Percentiles rank a stretch among this genome's conserved stretches.
Evolutionary conservation across 768 basidiomycete genomes (phyloP).

Genomic region (Phallus indusiatus): DNA sequence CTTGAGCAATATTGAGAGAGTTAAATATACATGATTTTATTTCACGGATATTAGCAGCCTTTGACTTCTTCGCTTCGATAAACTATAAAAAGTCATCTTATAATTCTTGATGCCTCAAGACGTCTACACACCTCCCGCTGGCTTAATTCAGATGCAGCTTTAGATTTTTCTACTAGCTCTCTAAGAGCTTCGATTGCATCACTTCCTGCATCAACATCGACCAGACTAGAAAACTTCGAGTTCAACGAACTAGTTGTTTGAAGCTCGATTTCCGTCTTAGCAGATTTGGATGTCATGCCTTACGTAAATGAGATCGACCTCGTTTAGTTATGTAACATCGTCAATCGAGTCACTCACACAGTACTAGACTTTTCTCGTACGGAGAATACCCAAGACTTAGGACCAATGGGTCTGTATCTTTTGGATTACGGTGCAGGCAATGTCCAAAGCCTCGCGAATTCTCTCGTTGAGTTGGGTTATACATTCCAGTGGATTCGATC

Average conservation of each 20-base stretch:
- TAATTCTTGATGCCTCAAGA: not conserved
- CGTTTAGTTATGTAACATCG: too few relatives aligned
- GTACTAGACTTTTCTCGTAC: not conserved
- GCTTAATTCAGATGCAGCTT: not conserved
- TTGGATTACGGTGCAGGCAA: constrained; percentile 98
- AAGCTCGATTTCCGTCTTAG: not conserved
- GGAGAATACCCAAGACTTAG: not conserved
- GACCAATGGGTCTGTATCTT: constrained; percentile 59
- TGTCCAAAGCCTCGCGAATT: constrained; percentile 89
- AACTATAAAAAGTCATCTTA: not conserved
- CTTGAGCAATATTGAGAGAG: constrained; percentile 56
- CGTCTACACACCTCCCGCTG: not conserved
- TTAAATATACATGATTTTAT: not conserved
- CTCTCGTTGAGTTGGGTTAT: constrained; percentile 75
- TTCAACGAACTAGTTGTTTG: not conserved
- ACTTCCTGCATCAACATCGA: not conserved
- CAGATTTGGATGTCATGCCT: not conserved
- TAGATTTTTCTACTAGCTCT: not conserved
- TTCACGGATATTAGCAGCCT: not conserved
- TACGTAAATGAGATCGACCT: too few relatives aligned
- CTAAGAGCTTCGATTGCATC: not conserved
- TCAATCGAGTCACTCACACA: too few relatives aligned
- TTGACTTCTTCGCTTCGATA: not conserved
- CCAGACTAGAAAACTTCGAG: not conserved
- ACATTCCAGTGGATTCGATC: constrained; percentile 81